A percentile compares a stretch with the other conserved stretches of the same genome.
Evolutionary conservation across 306 rosid genomes (phyloP).

Genomic region (Cicer pinnatifidum): DNA sequence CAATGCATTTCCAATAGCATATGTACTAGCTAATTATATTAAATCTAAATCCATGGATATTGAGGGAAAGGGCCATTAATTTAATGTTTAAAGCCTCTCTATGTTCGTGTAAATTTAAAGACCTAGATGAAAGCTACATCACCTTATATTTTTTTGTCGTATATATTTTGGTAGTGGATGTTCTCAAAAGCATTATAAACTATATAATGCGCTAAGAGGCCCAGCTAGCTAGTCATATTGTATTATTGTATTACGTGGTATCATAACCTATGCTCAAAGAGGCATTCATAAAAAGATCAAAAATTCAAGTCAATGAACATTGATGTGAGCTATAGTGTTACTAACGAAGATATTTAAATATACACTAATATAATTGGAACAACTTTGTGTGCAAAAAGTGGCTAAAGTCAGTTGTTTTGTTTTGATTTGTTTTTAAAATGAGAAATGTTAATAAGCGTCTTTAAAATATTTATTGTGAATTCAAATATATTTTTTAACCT

Average conservation of each 20-base stretch:
- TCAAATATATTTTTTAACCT: no score
- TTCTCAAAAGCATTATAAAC: slow-evolving; percentile 38
- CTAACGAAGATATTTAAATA: not conserved
- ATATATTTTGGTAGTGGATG: slow-evolving; percentile 43
- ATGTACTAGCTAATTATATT: slow-evolving; percentile 35
- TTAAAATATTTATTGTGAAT: no score
- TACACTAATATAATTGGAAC: not conserved
- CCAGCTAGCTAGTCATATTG: slow-evolving; percentile 36
- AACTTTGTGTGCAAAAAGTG: not conserved
- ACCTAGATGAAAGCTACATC: slow-evolving; percentile 46
- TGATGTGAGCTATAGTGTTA: slow-evolving; percentile 21
- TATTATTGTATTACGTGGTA: slow-evolving; percentile 39
- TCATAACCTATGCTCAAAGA: slow-evolving; percentile 43
- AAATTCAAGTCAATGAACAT: slow-evolving; percentile 41
- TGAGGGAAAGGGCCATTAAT: slow-evolving; percentile 17
- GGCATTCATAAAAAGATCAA: slow-evolving; percentile 27
- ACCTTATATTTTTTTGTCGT: slow-evolving; percentile 25
- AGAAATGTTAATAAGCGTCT: no score
- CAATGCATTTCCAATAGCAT: slow-evolving; percentile 44
- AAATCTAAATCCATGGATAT: slow-evolving; percentile 24
- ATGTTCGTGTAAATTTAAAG: slow-evolving; percentile 25
- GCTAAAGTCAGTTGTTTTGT: not conserved
- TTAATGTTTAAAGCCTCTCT: slow-evolving; percentile 17
- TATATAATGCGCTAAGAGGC: slow-evolving; percentile 44
- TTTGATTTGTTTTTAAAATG: no score